A percentile compares a stretch with the other conserved stretches of the same genome.
Conservation (phyloP, 306 rosid species). For the Crataegus laevigata region DNA sequence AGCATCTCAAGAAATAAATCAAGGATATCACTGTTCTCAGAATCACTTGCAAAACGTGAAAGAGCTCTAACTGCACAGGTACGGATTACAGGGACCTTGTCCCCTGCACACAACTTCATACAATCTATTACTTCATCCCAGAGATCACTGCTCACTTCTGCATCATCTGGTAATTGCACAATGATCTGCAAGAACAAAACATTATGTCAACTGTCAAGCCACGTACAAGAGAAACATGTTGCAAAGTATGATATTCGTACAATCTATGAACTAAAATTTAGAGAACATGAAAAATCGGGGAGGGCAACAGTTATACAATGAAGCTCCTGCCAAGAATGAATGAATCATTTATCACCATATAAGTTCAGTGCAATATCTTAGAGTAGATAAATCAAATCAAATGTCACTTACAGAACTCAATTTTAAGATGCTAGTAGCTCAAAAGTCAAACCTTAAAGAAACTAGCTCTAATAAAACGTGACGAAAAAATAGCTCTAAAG, state of each 20-base stretch:
- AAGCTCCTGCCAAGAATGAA: background rate
- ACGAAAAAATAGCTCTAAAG: background rate
- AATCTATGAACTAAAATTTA: background rate
- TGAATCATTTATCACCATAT: background rate
- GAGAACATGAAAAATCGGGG: background rate
- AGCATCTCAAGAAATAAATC: slow-evolving; percentile 65
- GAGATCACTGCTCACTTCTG: slow-evolving; percentile 74
- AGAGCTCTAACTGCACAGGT: slow-evolving; percentile 85
- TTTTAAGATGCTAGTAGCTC: background rate
- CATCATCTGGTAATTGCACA: slow-evolving; percentile 85
- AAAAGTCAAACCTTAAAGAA: background rate
- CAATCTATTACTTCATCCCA: slow-evolving; percentile 89
- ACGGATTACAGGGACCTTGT: slow-evolving; percentile 71
- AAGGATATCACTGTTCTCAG: slow-evolving; percentile 69
- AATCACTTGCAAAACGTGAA: slow-evolving; percentile 83
- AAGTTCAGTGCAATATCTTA: background rate
- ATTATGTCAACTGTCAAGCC: background rate
- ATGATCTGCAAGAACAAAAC: slow-evolving; percentile 53
- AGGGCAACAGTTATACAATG: background rate
- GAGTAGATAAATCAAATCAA: background rate
- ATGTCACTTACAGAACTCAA: background rate
- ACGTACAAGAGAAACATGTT: background rate
- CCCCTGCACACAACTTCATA: slow-evolving; percentile 66
- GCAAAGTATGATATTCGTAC: background rate
- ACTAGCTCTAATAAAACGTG: background rate